Evolutionary conservation across 495 filamentous ascomycete species (phyloP), one percentile per base, ranked within the genome.

Genomic region (Hypoxylon fuscum): DNA sequence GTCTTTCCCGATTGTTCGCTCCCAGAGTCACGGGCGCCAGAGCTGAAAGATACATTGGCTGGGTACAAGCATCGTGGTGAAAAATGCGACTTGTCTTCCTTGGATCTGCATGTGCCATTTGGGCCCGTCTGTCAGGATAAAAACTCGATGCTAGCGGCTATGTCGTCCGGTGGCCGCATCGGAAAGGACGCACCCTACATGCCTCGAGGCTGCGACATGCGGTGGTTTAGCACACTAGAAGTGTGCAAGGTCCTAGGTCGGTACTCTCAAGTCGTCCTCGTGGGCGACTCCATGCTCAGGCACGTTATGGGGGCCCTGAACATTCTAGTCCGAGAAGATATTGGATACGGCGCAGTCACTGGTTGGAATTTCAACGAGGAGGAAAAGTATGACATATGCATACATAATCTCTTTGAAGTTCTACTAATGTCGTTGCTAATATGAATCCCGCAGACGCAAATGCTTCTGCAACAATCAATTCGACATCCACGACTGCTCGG

Each of bases 381-480:
- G 34, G 81, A 83, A 57, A 80, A 70, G 81, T 80, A 64, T 27
- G 72, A 23, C 14, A 2, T 42, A 12, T 21, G 0, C 32, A 52
- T 21, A 55, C 17, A 22, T 23, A 34, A 18, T 29, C 15, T 45
- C 7, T 7, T 20, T 21, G 2, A 22, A 9, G 11, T 17, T 31
- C 21, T 6, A n/a, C 22, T 38, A 7, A 15, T 9, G 2, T 43
- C 12, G 11, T 25, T 20, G 46, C 58, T 72, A 40, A 66, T 45
- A 23, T 17, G 35, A 31, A 37, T 11, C 15, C 14, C 22, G 44
- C 31, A 83, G 79, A 54, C 72, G 63, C 22, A 71, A 78, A 11
- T 83, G 80, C 59, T 83, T 83, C 64, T 83, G 81, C 57, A 81
- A 83, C 47, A 74, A 77, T 25, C 81, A 83, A 55, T 83, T 83